Conservation (phyloP, 2,329 filamentous ascomycete species). For the Blastomyces percursus region DNA sequence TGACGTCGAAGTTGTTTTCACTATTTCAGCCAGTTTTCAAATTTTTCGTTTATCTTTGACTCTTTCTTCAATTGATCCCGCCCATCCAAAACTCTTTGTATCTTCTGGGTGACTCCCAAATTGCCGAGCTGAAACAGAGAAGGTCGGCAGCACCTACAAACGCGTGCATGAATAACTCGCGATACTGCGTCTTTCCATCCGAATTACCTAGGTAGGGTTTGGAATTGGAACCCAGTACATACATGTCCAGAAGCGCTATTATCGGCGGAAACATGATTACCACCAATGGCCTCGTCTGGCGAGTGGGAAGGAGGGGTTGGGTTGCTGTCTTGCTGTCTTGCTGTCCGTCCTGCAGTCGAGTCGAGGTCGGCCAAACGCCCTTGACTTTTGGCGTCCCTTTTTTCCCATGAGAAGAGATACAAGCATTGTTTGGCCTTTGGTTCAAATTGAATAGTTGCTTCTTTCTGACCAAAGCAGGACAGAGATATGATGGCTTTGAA, state of each 20-base stretch:
- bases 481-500: background rate
- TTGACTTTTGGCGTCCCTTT: too few relatives aligned
- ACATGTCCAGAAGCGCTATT: background rate
- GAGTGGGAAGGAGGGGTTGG: too few relatives aligned
- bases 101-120: background rate
- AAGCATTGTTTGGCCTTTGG: too few relatives aligned
- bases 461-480: background rate
- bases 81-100: background rate
- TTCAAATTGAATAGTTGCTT: too few relatives aligned
- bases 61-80: background rate
- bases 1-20: background rate
- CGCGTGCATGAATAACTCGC: background rate
- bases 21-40: background rate
- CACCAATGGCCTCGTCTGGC: background rate
- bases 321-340: too few relatives aligned
- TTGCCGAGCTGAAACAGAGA: background rate
- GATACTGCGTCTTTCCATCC: background rate
- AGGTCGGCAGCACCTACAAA: background rate
- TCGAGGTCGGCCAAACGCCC: too few relatives aligned
- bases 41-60: background rate
- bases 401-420: too few relatives aligned
- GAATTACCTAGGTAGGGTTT: background rate
- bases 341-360: too few relatives aligned
- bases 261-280: background rate
- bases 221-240: background rate